Evolutionary conservation across 371 early-diverging fungal genomes (phyloP), one percentile per base, ranked within the genome.

Genomic region (Fennellomyces sp.): DNA sequence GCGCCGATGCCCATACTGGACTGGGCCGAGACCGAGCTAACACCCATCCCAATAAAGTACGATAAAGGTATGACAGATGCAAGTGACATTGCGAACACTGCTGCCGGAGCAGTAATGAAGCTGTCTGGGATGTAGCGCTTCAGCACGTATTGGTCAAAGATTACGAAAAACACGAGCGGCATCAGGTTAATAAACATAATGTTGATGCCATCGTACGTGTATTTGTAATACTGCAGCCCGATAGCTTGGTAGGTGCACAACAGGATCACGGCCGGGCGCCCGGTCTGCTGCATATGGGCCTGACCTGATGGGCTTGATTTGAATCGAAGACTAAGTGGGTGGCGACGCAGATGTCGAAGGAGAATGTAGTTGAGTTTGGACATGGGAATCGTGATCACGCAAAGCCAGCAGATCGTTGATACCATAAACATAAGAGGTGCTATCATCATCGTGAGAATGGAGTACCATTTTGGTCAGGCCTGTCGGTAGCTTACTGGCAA

Each of bases 21-120:
- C 70, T 97, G 96, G 8, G 97, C 96, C 11, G 95, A 93, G 65
- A 97, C 94, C 17, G 94, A 94, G 28, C 95, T 91, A 31, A 97
- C 95, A 0, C 93, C 94, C 93, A 94, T 94, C 23, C 98, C 98
- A 70, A 98, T 97, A 67, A 97, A 93, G 68, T 97, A 98, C 1
- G 96, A 90, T 7, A 97, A 73, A 2, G 98, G 98, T 23, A 98
- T 87, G 8, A 94, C 93, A 7, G 94, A 91, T n/a, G 88, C 76
- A 31, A 98, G 77, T 15, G 94, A 89, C 36, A 88, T 63, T 3
- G 78, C 60, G 64, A 98, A 97, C n/a, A 95, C 83, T n/a, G 90
- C 73, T 0, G 64, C 68, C 3, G 87, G 83, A 7, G 83, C 69
- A 5, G 88, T 86, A 26, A 95, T 71, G 5, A 82, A 70, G 2